Conservation (phyloP, 352 stramenopile species). For the Globisporangium mamillatum region DNA sequence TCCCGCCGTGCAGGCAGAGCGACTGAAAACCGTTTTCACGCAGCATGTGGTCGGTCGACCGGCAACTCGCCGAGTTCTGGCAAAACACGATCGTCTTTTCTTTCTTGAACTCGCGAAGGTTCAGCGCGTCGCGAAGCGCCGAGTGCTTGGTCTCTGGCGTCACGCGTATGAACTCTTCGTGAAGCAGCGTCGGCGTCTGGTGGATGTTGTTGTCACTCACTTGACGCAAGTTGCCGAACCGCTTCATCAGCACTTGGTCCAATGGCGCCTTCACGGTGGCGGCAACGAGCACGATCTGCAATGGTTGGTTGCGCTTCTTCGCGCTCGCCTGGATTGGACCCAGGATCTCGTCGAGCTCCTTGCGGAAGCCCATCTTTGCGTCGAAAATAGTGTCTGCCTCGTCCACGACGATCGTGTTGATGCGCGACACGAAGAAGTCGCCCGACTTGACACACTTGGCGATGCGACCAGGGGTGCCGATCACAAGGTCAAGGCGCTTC, state of each 20-base stretch:
- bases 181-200: slow-evolving; percentile 55
- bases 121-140: slow-evolving; percentile 55
- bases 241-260: slow-evolving; percentile 70
- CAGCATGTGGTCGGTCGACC: slow-evolving; percentile 82
- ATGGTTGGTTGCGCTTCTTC: slow-evolving; percentile 41
- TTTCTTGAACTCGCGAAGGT: slow-evolving; percentile 29
- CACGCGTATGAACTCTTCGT: slow-evolving; percentile 68
- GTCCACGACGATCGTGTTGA: slow-evolving; percentile 69
- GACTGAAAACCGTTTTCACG: slow-evolving; percentile 65
- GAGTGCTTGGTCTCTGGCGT: slow-evolving; percentile 66
- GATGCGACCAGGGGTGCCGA: slow-evolving; percentile 72
- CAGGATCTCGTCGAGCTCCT: slow-evolving; percentile 70
- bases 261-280: slow-evolving; percentile 68
- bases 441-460: slow-evolving; percentile 67
- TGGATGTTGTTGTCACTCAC: slow-evolving; percentile 71
- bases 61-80: slow-evolving; percentile 64
- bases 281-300: slow-evolving; percentile 74
- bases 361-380: slow-evolving; percentile 80
- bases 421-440: slow-evolving; percentile 76
- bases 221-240: slow-evolving; percentile 54
- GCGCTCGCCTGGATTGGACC: slow-evolving; percentile 61
- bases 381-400: slow-evolving; percentile 82
- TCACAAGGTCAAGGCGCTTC: slow-evolving; percentile 59
- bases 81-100: slow-evolving; percentile 80
- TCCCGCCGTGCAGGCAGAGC: slow-evolving; percentile 74